phyloP scores from a whole-genome alignment of 805 yeast species.

The Sugiyamaella chiloensis region DNA sequence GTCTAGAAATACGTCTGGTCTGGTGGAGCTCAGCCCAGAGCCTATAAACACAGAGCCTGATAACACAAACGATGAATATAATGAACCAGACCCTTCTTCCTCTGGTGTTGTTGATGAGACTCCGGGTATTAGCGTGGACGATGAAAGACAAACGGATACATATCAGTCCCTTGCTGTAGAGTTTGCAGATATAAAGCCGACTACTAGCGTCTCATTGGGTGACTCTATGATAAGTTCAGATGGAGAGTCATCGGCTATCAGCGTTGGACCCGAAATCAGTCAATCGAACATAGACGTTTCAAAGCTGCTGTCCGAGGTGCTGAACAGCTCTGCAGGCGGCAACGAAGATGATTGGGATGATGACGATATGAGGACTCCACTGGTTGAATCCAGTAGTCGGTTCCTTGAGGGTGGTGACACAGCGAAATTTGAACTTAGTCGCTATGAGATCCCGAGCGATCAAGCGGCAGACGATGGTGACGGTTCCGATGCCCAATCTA shows the following conservation, averaged over 20 bases:
- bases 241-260: background rate
- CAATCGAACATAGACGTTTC: conserved; percentile 10
- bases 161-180: too few species aligned
- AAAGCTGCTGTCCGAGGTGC: conserved; percentile 18
- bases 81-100: too few species aligned
- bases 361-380: background rate
- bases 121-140: too few species aligned
- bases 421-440: background rate
- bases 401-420: background rate
- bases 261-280: conserved; percentile 5
- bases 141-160: too few species aligned
- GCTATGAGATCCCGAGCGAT: background rate
- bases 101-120: too few species aligned
- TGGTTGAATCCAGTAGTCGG: background rate
- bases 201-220: background rate
- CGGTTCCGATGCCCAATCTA: background rate
- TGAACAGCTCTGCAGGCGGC: conserved; percentile 4
- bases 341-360: background rate
- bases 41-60: too few species aligned
- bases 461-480: background rate
- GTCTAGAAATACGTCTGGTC: too few species aligned
- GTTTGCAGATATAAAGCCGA: too few species aligned
- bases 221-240: conserved; percentile 5
- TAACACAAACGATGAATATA: too few species aligned
- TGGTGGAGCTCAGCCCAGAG: too few species aligned